phyloP scores from a whole-genome alignment of 768 basidiomycete genomes.

The Lactarius evosmus region DNA sequence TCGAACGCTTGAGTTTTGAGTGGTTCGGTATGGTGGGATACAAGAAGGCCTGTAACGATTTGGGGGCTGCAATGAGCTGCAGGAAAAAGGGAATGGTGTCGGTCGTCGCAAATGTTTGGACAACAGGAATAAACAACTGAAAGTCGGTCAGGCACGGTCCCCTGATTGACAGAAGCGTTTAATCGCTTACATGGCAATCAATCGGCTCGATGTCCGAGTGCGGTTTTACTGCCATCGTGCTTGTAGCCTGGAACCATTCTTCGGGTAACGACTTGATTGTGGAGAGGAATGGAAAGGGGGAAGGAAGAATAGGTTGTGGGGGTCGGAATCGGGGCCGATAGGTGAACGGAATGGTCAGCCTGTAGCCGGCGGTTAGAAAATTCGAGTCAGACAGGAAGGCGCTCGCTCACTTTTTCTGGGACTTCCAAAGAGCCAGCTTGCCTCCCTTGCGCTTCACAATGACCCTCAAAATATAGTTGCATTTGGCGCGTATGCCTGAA shows the following conservation, averaged over 20 bases:
- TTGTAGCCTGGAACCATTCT: conserved; percentile 57
- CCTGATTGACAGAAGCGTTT: not conserved
- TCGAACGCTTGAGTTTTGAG: conserved; percentile 21
- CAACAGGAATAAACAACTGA: conserved; percentile 60
- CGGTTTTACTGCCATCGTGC: conserved; percentile 41
- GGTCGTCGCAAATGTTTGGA: conserved; percentile 49
- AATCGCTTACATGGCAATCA: conserved; percentile 48
- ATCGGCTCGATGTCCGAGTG: conserved; percentile 39
- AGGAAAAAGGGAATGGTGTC: conserved; percentile 65
- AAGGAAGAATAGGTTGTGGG: conserved; percentile 47
- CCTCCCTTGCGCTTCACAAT: conserved; percentile 37
- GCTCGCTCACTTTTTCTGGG: conserved; percentile 43
- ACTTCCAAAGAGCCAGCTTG: conserved; percentile 45
- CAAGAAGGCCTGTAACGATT: conserved; percentile 48
- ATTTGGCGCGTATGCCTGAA: conserved; percentile 36
- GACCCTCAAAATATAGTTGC: conserved; percentile 47
- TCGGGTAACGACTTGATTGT: conserved; percentile 61
- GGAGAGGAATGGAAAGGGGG: conserved; percentile 48
- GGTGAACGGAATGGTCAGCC: conserved; percentile 47
- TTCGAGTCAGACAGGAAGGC: not conserved
- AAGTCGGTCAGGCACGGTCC: not conserved
- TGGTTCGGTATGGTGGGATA: conserved; percentile 25
- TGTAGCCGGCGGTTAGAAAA: conserved; percentile 3
- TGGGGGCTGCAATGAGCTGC: conserved; percentile 49
- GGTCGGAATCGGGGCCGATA: conserved; percentile 58